Percentiles rank a stretch among this genome's conserved stretches.
phyloP scores from a whole-genome alignment of 1,284 basidiomycete genomes.

The Moniliophthora roreri region DNA sequence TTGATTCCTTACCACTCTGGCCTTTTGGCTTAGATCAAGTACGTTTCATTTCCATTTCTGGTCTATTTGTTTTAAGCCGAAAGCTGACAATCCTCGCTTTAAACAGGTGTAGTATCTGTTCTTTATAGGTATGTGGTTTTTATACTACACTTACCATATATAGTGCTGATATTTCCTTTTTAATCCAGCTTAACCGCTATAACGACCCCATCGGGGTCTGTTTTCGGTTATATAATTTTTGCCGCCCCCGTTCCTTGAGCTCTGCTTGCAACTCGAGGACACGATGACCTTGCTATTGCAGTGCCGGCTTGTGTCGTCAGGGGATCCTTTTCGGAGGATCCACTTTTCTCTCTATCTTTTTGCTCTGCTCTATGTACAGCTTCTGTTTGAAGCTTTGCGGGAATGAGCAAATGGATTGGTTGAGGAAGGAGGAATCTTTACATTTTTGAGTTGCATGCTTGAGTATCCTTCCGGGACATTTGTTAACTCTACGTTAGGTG shows the following conservation, averaged over 20 bases:
- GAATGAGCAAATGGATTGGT: neutral
- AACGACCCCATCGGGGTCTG: constrained; percentile 41
- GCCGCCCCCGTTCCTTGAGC: constrained; percentile 17
- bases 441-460: too few relatives aligned
- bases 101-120: constrained; percentile 96
- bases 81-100: too few relatives aligned
- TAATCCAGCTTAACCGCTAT: constrained; percentile 81
- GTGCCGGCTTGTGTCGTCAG: constrained; percentile 14
- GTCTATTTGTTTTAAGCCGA: too few relatives aligned
- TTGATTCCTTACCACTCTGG: constrained; percentile 73
- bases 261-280: constrained; percentile 21
- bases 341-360: constrained; percentile 5
- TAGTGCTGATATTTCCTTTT: too few relatives aligned
- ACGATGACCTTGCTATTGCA: constrained; percentile 19
- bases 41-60: too few relatives aligned
- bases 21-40: constrained; percentile 97
- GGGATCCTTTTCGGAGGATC: constrained; percentile 1
- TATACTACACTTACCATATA: too few relatives aligned
- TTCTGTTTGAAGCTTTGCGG: neutral
- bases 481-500: too few relatives aligned
- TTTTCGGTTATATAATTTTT: constrained; percentile 20
- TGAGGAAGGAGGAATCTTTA: too few relatives aligned
- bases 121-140: too few relatives aligned
- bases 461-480: too few relatives aligned
- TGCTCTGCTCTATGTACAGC: neutral